Conservation (phyloP, 306 rosid genomes). For the Cucurbita ficifolia region DNA sequence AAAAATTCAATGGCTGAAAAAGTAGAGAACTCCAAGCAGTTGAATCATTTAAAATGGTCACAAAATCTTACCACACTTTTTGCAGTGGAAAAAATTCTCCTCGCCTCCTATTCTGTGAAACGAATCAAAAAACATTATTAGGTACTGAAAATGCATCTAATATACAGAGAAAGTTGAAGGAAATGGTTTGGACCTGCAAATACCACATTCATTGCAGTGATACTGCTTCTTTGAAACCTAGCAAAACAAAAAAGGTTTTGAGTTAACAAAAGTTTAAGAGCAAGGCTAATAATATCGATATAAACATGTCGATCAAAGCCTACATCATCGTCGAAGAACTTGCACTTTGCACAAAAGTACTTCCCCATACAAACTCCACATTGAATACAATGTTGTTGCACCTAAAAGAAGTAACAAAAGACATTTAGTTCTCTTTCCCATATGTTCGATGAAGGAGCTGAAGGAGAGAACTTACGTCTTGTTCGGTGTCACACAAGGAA, state of each 20-base stretch:
- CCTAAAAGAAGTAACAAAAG: conserved; percentile 28
- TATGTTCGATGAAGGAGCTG: background rate
- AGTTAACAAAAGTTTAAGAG: background rate
- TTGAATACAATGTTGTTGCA: conserved; percentile 55
- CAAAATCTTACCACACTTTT: conserved; percentile 42
- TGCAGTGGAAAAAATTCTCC: conserved; percentile 60
- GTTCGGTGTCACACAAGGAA: conserved; percentile 59
- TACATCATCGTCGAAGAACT: conserved; percentile 64
- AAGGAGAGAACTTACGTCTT: conserved; percentile 41
- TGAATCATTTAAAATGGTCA: background rate
- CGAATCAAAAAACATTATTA: background rate
- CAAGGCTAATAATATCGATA: background rate
- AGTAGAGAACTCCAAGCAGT: background rate
- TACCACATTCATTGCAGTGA: conserved; percentile 75
- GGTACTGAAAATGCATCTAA: background rate
- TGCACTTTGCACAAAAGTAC: conserved; percentile 68
- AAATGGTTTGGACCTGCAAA: conserved; percentile 55
- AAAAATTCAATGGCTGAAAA: background rate
- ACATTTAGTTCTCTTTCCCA: background rate
- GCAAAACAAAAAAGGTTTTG: background rate
- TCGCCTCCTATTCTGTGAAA: conserved; percentile 47
- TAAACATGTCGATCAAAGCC: conserved; percentile 8
- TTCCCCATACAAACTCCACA: conserved; percentile 77
- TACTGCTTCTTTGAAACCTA: conserved; percentile 51
- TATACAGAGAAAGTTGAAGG: background rate